phyloP scores from a whole-genome alignment of 257 asterid species.

The Nicotiana tomentosiformis region DNA sequence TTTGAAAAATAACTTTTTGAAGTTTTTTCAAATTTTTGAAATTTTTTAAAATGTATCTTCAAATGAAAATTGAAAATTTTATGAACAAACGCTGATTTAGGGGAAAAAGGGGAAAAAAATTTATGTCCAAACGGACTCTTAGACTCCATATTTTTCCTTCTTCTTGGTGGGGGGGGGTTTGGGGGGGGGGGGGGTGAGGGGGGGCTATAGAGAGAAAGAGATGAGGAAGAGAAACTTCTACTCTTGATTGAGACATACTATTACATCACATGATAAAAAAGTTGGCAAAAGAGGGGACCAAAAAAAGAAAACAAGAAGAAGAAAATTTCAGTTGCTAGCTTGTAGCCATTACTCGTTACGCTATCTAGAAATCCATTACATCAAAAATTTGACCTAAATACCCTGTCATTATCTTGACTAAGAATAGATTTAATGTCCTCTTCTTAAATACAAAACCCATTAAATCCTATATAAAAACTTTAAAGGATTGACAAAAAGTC shows the following conservation, averaged over 20 bases:
- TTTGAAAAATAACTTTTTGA: no score
- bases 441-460: not conserved
- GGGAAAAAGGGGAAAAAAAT: no score
- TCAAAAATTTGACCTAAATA: not conserved
- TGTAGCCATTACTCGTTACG: not conserved
- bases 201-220: no score
- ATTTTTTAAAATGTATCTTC: no score
- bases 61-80: no score
- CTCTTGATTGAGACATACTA: not conserved
- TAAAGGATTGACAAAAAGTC: constrained; percentile 3
- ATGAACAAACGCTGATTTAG: no score
- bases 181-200: no score
- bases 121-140: no score
- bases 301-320: not conserved
- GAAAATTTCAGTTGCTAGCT: not conserved
- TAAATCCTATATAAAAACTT: constrained; percentile 2
- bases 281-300: not conserved
- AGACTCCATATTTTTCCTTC: no score
- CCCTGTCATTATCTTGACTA: not conserved
- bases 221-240: no score
- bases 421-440: not conserved
- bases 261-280: not conserved
- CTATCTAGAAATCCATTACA: not conserved
- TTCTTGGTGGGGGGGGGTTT: no score
- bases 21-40: no score